A percentile compares a stretch with the other conserved stretches of the same genome.
Conservation (phyloP, 2,329 filamentous ascomycete genomes). For the Dactylellina cionopaga region DNA sequence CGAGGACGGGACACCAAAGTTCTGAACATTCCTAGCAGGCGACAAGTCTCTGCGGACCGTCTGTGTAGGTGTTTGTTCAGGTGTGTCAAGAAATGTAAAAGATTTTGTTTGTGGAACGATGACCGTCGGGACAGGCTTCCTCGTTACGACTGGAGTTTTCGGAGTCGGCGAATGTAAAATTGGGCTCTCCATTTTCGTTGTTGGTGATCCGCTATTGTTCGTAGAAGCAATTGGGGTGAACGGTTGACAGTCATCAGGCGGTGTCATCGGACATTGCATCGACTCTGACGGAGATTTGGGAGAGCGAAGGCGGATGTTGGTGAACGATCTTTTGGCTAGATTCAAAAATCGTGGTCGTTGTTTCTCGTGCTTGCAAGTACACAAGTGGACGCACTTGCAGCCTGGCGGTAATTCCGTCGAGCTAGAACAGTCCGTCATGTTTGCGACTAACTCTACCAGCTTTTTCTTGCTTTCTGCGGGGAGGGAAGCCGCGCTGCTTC, state of each 20-base stretch:
- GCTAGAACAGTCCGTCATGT: slow-evolving; percentile 30
- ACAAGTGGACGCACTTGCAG: slow-evolving; percentile 39
- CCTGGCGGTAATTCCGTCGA: slow-evolving; percentile 10
- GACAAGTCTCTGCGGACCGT: slow-evolving; percentile 41
- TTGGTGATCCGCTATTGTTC: slow-evolving; percentile 18
- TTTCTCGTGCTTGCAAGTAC: slow-evolving; percentile 46
- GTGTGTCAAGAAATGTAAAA: slow-evolving; percentile 46
- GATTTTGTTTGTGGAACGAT: slow-evolving; percentile 45
- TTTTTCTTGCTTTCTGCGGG: not conserved
- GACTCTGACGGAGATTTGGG: slow-evolving; percentile 41
- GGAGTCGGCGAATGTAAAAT: slow-evolving; percentile 38
- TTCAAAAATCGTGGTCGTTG: slow-evolving; percentile 47
- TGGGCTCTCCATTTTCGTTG: slow-evolving; percentile 25
- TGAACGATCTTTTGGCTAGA: slow-evolving; percentile 49
- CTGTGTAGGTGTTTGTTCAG: slow-evolving; percentile 40
- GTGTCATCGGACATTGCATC: slow-evolving; percentile 45
- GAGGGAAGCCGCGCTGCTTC: slow-evolving; percentile 21
- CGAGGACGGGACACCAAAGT: slow-evolving; percentile 44
- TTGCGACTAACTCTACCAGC: not conserved
- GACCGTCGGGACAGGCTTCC: slow-evolving; percentile 41
- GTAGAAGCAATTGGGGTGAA: slow-evolving; percentile 14
- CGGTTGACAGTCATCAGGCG: slow-evolving; percentile 31
- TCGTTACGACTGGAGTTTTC: slow-evolving; percentile 31
- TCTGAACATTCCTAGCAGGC: slow-evolving; percentile 28
- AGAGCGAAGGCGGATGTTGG: slow-evolving; percentile 48